These are phyloP conservation scores for Tripidium arundinaceum DNA, from an alignment of 202 grass and related monocot species.

Conservation along the genomic window DNA sequence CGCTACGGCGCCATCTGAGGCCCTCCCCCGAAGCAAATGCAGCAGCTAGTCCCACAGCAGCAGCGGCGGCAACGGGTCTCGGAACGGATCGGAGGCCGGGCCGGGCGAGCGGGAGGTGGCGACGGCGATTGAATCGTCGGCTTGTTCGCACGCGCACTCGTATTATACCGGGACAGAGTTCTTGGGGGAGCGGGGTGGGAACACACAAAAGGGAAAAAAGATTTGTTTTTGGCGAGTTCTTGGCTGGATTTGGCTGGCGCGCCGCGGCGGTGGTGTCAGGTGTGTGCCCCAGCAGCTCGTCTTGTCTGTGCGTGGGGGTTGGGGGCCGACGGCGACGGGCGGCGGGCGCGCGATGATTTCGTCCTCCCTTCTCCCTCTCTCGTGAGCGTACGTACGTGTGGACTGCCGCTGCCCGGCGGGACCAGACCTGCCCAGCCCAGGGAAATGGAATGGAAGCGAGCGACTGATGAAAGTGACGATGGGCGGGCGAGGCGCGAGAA, in stretches of 20 bases:
- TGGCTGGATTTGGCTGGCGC: slow-evolving; percentile 31
- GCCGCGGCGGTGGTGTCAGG: not conserved
- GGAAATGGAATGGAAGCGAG: not conserved
- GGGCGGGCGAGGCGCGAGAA: not conserved
- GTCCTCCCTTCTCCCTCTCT: not conserved
- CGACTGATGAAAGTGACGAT: not conserved
- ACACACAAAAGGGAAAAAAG: not conserved
- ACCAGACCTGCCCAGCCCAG: not conserved
- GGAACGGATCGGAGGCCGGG: not conserved
- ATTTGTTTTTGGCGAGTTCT: slow-evolving; percentile 1
- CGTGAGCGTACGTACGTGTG: not conserved
- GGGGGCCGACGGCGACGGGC: slow-evolving; percentile 10
- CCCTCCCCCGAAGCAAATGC: slow-evolving; percentile 2
- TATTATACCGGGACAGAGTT: slow-evolving; percentile 17
- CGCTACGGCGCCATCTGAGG: slow-evolving; percentile 33
- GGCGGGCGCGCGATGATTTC: slow-evolving; percentile 20
- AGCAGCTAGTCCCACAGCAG: not conserved
- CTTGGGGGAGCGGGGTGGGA: not conserved
- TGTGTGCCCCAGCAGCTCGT: not conserved
- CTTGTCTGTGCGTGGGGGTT: slow-evolving; percentile 30
- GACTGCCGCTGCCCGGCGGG: slow-evolving; percentile 11
- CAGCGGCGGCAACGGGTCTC: not conserved
- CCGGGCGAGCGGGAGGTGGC: not conserved
- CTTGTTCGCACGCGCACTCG: not conserved
- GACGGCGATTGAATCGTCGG: slow-evolving; percentile 28